phyloP scores from a whole-genome alignment of 2,329 filamentous ascomycete species.

The Penicillium palitans region DNA sequence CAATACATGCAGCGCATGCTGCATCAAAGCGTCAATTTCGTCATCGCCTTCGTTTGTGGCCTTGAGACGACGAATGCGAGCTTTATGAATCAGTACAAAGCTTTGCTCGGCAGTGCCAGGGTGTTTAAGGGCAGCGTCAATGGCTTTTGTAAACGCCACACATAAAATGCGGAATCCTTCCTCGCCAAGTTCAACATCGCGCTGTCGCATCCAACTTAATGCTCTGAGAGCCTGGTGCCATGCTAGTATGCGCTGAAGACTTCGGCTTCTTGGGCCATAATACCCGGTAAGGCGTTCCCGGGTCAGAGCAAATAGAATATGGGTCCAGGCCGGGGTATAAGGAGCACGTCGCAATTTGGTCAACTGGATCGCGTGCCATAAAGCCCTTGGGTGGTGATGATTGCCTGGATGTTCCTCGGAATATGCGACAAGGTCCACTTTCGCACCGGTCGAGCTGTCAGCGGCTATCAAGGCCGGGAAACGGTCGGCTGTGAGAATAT shows the following conservation, averaged over 20 bases:
- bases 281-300: slow-evolving; percentile 23
- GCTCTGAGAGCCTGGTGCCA: slow-evolving; percentile 42
- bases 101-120: slow-evolving; percentile 30
- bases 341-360: slow-evolving; percentile 31
- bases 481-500: slow-evolving; percentile 24
- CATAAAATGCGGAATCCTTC: slow-evolving; percentile 41
- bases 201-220: slow-evolving; percentile 36
- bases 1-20: slow-evolving; percentile 33
- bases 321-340: slow-evolving; percentile 39
- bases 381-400: slow-evolving; percentile 28
- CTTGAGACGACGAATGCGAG: slow-evolving; percentile 1
- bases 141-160: slow-evolving; percentile 36
- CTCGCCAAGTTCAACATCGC: slow-evolving; percentile 32
- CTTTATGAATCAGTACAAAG: slow-evolving; percentile 26
- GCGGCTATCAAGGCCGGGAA: slow-evolving; percentile 22
- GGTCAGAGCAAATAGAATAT: slow-evolving; percentile 37
- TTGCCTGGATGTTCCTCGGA: slow-evolving; percentile 12
- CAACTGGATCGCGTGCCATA: slow-evolving; percentile 42
- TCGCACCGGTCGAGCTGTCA: background rate
- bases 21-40: slow-evolving; percentile 33
- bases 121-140: slow-evolving; percentile 33
- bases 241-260: slow-evolving; percentile 35
- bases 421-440: slow-evolving; percentile 24
- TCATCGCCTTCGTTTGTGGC: slow-evolving; percentile 7
- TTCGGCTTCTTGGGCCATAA: slow-evolving; percentile 22